These are phyloP conservation scores for Kandelia obovata DNA, from an alignment of 345 rosid species.

Conservation along the genomic window DNA sequence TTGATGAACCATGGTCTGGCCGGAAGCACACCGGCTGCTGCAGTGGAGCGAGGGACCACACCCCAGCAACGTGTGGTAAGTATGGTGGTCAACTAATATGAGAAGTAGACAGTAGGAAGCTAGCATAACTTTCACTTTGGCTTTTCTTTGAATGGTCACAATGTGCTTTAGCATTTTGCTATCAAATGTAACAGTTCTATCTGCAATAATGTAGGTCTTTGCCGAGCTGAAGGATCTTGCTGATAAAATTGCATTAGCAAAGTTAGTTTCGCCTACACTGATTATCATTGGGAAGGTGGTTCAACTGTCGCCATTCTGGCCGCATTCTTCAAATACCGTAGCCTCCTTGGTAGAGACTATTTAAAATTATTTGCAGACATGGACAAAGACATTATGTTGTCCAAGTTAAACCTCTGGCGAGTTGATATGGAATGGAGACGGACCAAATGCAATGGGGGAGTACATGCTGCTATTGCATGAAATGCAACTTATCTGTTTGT, in stretches of 20 bases:
- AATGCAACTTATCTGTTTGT: no score
- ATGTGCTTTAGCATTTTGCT: neutral
- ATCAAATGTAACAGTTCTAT: neutral
- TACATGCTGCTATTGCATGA: no score
- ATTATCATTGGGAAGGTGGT: conserved; percentile 90
- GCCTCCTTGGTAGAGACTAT: conserved; percentile 11
- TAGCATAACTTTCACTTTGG: no score
- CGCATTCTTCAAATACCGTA: conserved; percentile 29
- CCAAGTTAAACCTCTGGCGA: no score
- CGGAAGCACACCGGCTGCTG: conserved; percentile 75
- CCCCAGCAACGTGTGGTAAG: conserved; percentile 24
- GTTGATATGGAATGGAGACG: no score
- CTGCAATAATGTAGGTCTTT: conserved; percentile 26
- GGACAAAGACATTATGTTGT: no score
- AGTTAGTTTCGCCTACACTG: conserved; percentile 76
- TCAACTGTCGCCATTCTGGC: conserved; percentile 83
- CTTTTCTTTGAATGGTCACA: no score
- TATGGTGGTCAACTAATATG: neutral
- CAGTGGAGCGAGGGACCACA: conserved; percentile 52
- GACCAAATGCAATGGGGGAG: no score
- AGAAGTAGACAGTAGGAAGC: no score
- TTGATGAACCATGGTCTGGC: conserved; percentile 87
- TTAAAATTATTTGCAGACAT: neutral
- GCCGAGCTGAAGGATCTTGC: conserved; percentile 79
- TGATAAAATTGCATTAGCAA: conserved; percentile 48